phyloP scores from a whole-genome alignment of 371 early-diverging fungal genomes.

The Lichtheimia hyalospora region DNA sequence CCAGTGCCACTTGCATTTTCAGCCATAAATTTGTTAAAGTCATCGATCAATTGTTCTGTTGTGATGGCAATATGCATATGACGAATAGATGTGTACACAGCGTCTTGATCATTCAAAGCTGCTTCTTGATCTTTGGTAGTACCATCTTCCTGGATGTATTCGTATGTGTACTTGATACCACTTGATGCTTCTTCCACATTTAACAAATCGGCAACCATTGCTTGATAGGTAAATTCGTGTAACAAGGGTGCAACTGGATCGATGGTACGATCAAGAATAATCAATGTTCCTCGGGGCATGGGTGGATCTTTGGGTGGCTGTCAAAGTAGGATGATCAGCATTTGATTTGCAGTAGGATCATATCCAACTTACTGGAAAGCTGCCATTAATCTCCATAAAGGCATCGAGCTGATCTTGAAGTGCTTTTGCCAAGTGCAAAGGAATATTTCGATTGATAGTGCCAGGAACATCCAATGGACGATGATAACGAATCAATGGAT shows the following conservation, averaged over 20 bases:
- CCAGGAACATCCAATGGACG: constrained; percentile 70
- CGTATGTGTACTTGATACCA: constrained; percentile 66
- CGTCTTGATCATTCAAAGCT: constrained; percentile 71
- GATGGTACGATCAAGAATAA: constrained; percentile 89
- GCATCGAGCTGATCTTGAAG: constrained; percentile 63
- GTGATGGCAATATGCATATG: constrained; percentile 95
- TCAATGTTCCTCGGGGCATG: constrained; percentile 69
- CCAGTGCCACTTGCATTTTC: constrained; percentile 57
- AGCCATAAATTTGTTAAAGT: constrained; percentile 77
- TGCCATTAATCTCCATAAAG: constrained; percentile 54
- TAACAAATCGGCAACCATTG: constrained; percentile 89
- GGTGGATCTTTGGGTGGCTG: constrained; percentile 61
- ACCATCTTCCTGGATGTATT: constrained; percentile 57
- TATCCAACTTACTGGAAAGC: constrained; percentile 55
- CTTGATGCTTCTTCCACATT: constrained; percentile 60
- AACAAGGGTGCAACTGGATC: constrained; percentile 86
- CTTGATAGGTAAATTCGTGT: constrained; percentile 95
- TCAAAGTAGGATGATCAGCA: not conserved
- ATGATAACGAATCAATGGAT: constrained; percentile 86
- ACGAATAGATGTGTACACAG: constrained; percentile 78
- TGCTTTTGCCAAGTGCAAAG: constrained; percentile 52
- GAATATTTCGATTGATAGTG: constrained; percentile 60
- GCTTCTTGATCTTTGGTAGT: constrained; percentile 58
- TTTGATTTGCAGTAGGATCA: not conserved
- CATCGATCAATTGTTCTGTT: constrained; percentile 74